These are phyloP conservation scores for Neospermospora avenae DNA, from an alignment of 2,329 filamentous ascomycete genomes.

Conservation along the genomic window DNA sequence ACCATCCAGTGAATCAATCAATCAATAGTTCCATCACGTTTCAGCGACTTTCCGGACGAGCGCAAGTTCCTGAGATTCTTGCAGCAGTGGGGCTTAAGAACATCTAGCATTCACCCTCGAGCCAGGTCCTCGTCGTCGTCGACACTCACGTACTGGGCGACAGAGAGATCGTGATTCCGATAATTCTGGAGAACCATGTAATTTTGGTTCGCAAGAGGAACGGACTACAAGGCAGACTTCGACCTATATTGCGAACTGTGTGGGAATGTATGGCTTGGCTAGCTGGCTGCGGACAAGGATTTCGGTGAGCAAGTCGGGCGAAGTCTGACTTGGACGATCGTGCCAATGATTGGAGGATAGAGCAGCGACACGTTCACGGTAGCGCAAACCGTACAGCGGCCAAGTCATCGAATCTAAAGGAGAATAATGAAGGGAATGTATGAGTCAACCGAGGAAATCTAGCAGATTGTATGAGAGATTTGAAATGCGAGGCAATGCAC, in stretches of 20 bases:
- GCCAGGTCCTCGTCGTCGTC: neutral
- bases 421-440: neutral
- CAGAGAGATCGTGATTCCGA: constrained; percentile 10
- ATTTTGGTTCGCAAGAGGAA: constrained; percentile 17
- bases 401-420: constrained; percentile 14
- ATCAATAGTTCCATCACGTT: constrained; percentile 7
- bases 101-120: constrained; percentile 16
- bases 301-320: constrained; percentile 18
- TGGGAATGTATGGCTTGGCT: neutral
- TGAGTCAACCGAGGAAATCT: too few relatives aligned
- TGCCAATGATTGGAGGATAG: constrained; percentile 1
- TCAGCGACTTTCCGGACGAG: constrained; percentile 17
- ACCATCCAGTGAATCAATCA: neutral
- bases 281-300: constrained; percentile 8
- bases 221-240: constrained; percentile 22
- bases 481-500: neutral
- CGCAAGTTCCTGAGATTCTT: constrained; percentile 3
- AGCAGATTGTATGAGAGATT: constrained; percentile 4
- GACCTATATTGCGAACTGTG: constrained; percentile 22
- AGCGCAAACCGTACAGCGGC: constrained; percentile 1
- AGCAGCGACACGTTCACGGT: neutral
- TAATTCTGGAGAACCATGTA: constrained; percentile 4
- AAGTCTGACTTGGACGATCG: neutral
- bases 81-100: constrained; percentile 19
- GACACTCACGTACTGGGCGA: constrained; percentile 12